phyloP scores from a whole-genome alignment of 2,329 filamentous ascomycete species.

The Cladosporium colombiae region DNA sequence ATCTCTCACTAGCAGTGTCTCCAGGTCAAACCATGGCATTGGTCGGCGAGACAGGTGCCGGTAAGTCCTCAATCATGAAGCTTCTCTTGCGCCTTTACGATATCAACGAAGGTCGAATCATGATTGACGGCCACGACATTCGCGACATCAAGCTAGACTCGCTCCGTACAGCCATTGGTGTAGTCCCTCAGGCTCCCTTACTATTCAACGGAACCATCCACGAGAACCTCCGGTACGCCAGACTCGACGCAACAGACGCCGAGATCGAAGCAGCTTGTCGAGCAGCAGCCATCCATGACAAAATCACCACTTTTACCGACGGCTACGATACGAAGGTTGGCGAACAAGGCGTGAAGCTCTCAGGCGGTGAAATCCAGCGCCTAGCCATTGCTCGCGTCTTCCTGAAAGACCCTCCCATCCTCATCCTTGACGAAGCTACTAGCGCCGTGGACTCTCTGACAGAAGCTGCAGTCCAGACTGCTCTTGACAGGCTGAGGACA shows the following conservation, averaged over 20 bases:
- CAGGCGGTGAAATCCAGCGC: conserved; percentile 83
- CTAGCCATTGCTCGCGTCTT: conserved; percentile 74
- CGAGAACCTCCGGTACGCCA: conserved; percentile 66
- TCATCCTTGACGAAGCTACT: conserved; percentile 77
- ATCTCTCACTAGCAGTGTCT: conserved; percentile 51
- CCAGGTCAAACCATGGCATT: conserved; percentile 58
- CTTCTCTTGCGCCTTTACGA: conserved; percentile 64
- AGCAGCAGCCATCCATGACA: conserved; percentile 64
- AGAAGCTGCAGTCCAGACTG: conserved; percentile 57
- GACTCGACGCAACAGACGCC: conserved; percentile 60
- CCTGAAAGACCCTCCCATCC: conserved; percentile 63
- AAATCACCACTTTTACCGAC: conserved; percentile 62
- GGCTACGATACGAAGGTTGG: conserved; percentile 75
- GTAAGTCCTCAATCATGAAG: conserved; percentile 64
- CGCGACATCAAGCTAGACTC: conserved; percentile 59
- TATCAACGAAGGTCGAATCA: conserved; percentile 54
- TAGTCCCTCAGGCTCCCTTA: conserved; percentile 65
- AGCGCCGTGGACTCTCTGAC: conserved; percentile 62
- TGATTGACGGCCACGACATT: conserved; percentile 62
- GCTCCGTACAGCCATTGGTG: conserved; percentile 60
- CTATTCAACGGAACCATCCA: conserved; percentile 66
- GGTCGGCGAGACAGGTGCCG: conserved; percentile 63
- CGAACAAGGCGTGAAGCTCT: conserved; percentile 74
- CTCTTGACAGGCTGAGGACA: conserved; percentile 60
- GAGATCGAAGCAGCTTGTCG: conserved; percentile 63